Percentiles rank a stretch among this genome's conserved stretches.
Conservation (phyloP, 225 moss, liverwort and hornwort species). For the Rhytidiadelphus loreus region DNA sequence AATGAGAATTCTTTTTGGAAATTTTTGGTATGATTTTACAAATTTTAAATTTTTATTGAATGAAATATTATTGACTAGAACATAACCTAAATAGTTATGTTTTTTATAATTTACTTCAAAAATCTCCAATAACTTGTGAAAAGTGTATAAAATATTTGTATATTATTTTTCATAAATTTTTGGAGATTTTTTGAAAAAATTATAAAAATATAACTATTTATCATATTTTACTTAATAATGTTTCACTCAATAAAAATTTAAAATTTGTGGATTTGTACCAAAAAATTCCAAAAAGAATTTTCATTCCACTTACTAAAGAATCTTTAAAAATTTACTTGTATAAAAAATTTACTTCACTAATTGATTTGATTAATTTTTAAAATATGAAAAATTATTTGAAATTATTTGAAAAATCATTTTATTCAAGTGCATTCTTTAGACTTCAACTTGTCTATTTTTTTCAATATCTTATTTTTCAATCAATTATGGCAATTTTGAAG, state of each 20-base stretch:
- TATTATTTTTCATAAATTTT: background rate
- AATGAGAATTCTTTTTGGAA: background rate
- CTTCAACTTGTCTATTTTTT: no score
- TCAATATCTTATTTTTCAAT: background rate
- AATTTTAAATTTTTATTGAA: background rate
- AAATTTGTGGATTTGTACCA: background rate
- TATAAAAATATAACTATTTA: rapidly evolving
- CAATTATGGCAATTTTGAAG: background rate
- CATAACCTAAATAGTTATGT: background rate
- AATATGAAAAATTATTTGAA: no score
- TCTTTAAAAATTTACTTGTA: background rate
- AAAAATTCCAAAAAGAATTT: background rate
- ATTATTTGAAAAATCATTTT: no score
- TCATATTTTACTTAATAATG: background rate
- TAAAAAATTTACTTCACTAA: no score
- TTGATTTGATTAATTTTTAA: no score
- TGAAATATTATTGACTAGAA: background rate
- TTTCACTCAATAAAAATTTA: background rate
- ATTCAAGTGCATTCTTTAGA: no score
- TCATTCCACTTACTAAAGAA: background rate
- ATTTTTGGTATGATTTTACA: background rate
- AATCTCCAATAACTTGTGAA: no score
- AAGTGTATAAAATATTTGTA: background rate
- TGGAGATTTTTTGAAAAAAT: background rate
- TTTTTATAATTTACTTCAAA: background rate